A percentile compares a stretch with the other conserved stretches of the same genome.
Evolutionary conservation across 1,284 basidiomycete species (phyloP).

Genomic region (Ustilago esculenta): DNA sequence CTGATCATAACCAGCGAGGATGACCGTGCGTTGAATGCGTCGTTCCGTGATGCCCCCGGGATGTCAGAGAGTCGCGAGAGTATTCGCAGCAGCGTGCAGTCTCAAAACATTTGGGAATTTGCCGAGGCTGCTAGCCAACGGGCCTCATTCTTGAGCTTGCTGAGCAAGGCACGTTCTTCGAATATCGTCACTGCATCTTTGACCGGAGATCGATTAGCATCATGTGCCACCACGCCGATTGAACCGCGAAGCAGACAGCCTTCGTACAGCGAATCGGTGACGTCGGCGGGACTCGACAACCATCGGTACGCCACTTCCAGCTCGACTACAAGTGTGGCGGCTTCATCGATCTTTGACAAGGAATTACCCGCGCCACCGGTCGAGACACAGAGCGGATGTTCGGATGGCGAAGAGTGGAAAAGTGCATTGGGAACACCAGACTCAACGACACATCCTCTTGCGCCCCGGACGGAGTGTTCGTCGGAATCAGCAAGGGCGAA

Average conservation of each 20-base stretch:
- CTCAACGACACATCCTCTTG: not conserved
- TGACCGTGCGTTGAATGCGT: not conserved
- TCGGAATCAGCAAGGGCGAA: not conserved
- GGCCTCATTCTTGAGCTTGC: conserved; percentile 7
- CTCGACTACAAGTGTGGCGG: conserved; percentile 11
- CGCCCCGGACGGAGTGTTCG: not conserved
- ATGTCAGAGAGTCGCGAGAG: conserved; percentile 14
- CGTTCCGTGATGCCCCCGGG: not conserved
- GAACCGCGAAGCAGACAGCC: conserved; percentile 7
- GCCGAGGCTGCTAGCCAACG: conserved; percentile 1
- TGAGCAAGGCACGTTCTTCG: not conserved
- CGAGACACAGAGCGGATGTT: not conserved
- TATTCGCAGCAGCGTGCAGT: conserved; percentile 12
- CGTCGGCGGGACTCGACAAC: not conserved
- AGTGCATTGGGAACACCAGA: conserved; percentile 2
- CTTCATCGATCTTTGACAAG: conserved; percentile 23
- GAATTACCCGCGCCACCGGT: conserved; percentile 16
- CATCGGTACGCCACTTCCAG: conserved; percentile 6
- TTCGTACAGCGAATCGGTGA: conserved; percentile 9
- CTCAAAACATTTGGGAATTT: conserved; percentile 9
- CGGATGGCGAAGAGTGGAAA: conserved; percentile 3
- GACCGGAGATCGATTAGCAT: not conserved
- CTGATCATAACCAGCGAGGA: not conserved
- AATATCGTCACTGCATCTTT: no score
- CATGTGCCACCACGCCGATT: not conserved